A percentile compares a stretch with the other conserved stretches of the same genome.
These are phyloP conservation scores for Zizania latifolia DNA, from an alignment of 176 grass and related monocot genomes.

Conservation along the genomic window DNA sequence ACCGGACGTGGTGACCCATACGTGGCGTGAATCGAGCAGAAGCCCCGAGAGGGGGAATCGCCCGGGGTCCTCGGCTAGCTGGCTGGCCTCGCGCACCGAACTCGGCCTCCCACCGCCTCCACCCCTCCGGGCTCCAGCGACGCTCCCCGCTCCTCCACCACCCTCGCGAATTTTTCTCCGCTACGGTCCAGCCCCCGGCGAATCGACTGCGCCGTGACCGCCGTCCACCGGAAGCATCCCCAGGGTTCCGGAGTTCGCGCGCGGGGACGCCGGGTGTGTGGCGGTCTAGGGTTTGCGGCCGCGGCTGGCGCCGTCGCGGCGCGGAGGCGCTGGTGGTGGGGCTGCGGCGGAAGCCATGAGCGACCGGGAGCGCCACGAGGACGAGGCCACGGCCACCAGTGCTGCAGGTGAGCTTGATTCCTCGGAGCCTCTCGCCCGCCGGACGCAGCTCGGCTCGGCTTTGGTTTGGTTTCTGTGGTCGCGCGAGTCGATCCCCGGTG, in stretches of 20 bases:
- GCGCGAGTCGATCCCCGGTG: not conserved
- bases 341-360: constrained; percentile 22
- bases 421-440: not conserved
- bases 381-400: constrained; percentile 26
- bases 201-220: not conserved
- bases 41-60: not conserved
- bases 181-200: not conserved
- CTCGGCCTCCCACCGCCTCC: not conserved
- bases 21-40: not conserved
- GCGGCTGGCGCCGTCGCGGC: constrained; percentile 5
- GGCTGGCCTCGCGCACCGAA: not conserved
- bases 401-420: constrained; percentile 35
- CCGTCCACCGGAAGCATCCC: not conserved
- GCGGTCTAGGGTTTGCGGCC: constrained; percentile 31
- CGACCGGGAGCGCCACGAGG: constrained; percentile 34
- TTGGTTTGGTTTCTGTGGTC: constrained; percentile 15
- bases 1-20: not conserved
- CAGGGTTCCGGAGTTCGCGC: not conserved
- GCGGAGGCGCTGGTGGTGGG: not conserved
- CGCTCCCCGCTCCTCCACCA: not conserved
- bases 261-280: not conserved
- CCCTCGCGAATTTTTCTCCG: not conserved
- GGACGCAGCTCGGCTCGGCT: not conserved
- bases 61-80: not conserved
- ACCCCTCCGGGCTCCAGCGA: not conserved